phyloP scores from a whole-genome alignment of 2,329 filamentous ascomycete species.

The Lecanicillium sp. region DNA sequence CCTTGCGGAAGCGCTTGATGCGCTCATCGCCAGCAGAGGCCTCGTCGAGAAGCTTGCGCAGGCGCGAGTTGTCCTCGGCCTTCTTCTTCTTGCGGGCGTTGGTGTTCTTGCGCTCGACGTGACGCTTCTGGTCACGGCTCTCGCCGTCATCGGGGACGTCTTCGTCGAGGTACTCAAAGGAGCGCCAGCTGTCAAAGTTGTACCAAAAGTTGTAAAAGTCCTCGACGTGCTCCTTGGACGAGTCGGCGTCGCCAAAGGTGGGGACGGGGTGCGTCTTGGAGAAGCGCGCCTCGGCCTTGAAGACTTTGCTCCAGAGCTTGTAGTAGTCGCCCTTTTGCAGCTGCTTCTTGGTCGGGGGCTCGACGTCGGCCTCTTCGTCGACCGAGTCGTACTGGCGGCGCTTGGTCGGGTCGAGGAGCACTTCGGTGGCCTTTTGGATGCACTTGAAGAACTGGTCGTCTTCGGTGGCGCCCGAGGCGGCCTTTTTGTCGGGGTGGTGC shows the following conservation, averaged over 20 bases:
- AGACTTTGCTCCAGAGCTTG: conserved; percentile 86
- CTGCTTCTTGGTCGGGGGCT: conserved; percentile 89
- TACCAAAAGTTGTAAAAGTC: conserved; percentile 99
- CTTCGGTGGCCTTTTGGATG: conserved; percentile 95
- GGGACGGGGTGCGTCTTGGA: conserved; percentile 87
- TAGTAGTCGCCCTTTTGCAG: conserved; percentile 81
- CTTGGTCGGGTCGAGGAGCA: conserved; percentile 85
- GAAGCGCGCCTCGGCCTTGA: conserved; percentile 89
- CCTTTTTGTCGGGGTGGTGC: conserved; percentile 99
- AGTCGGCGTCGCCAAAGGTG: conserved; percentile 73
- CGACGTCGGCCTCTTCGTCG: conserved; percentile 86
- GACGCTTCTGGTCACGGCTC: conserved; percentile 97
- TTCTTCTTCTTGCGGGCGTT: conserved; percentile 99
- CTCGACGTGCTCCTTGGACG: conserved; percentile 83
- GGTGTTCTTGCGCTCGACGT: conserved; percentile 96
- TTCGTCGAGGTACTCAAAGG: conserved; percentile 97
- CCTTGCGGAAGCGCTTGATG: conserved; percentile 94
- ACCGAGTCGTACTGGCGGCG: conserved; percentile 95
- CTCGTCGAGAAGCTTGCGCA: conserved; percentile 85
- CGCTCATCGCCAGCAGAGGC: conserved; percentile 79
- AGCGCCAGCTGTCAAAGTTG: conserved; percentile 96
- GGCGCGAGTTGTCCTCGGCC: conserved; percentile 88
- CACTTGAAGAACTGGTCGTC: conserved; percentile 99
- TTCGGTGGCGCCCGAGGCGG: conserved; percentile 75
- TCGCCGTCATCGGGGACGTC: conserved; percentile 98